Conservation (phyloP, 208 protist genomes). For the Acanthamoeba royreba region DNA sequence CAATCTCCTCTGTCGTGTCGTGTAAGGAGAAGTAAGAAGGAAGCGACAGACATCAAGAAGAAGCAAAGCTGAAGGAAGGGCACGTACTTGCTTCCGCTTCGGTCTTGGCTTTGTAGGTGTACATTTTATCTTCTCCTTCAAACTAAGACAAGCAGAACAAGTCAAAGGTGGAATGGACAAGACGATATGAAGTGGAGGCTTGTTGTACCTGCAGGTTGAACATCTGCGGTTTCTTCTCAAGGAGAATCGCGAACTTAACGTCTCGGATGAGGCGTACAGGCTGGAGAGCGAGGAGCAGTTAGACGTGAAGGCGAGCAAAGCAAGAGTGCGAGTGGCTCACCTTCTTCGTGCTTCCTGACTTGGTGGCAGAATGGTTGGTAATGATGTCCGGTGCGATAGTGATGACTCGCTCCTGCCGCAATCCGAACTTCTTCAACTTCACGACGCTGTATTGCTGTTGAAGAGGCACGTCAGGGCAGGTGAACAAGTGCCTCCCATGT, state of each 20-base stretch:
- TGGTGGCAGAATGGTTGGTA: neutral
- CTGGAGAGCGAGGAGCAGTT: neutral
- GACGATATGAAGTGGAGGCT: neutral
- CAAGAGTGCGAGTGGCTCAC: neutral
- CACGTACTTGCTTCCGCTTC: constrained; percentile 8
- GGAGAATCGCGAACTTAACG: neutral
- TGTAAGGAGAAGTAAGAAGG: too few species aligned
- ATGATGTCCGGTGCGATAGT: neutral
- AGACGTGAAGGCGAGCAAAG: neutral
- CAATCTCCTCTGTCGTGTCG: constrained; percentile 3
- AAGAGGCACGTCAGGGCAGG: neutral
- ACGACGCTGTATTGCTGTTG: neutral
- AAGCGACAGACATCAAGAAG: neutral
- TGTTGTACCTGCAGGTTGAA: neutral
- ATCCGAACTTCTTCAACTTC: neutral
- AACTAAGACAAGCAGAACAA: neutral
- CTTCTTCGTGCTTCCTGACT: neutral
- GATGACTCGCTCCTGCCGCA: neutral
- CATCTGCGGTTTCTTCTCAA: neutral
- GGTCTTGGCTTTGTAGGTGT: neutral
- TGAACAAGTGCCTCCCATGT: neutral
- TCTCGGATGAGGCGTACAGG: neutral
- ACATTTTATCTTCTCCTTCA: neutral
- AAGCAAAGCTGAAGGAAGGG: neutral
- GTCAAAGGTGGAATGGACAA: neutral